Base-by-base conservation (phyloP, 768 basidiomycete species). In the Mycena latifolia region DNA sequence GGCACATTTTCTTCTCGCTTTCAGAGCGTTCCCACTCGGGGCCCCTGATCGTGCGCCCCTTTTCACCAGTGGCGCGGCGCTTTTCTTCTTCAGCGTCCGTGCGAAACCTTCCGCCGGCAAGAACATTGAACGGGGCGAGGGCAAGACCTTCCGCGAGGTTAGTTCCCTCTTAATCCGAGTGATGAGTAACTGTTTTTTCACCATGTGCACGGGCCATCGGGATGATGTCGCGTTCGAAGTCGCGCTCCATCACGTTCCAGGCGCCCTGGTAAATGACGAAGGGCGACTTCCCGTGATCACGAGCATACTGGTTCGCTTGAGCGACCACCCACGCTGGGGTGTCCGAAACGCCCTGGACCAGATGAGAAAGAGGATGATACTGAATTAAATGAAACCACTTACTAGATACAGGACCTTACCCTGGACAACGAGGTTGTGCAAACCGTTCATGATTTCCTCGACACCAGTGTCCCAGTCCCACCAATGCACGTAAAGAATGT, bases 401-500 rank as follows among this genome's bases (percentile, higher is more conserved):
- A 55, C 55, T 10, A 83, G 73, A 61, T 85, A 84, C 28, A 81
- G 75, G 15, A 83, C 82, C 63, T 84, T 85, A 31, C 82, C 82
- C 47, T 74, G 70, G 28, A 74, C 75, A 51, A 85, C 80, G 25
- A 85, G 72, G n/a, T 73, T 74, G 69, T 85, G 80, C 12, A 86
- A 73, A 25, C 73, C 72, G 39, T 80, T 78, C 85, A 85, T 83
- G 24, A 85, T 66, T 70, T 87, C 86, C 46, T 79, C 75, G 24
- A 85, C 75, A 17, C 55, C 27, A 0, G 55, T 55, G 41, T 55
- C 55, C 55, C 77, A 83, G 62, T 85, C 84, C 85, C 82, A 81
- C 78, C 80, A 85, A 68, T 88, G 87, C 7, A 87, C 70, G 64
- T 88, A 88, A 25, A 88, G 71, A 55, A 89, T 80, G 66, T 88